phyloP scores from a whole-genome alignment of 805 yeast genomes.

The Barnettozyma botsteinii region DNA sequence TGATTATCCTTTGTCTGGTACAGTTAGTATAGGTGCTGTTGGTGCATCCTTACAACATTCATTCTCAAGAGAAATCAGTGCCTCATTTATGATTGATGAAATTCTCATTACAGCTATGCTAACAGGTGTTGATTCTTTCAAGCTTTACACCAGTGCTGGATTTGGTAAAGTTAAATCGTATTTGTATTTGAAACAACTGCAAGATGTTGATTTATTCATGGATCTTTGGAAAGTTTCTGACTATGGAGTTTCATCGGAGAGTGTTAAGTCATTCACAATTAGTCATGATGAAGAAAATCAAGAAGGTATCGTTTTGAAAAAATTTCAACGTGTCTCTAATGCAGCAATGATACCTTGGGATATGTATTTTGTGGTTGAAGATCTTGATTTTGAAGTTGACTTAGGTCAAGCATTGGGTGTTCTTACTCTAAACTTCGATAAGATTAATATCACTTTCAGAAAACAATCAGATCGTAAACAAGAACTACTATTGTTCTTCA shows the following conservation, averaged over 20 bases:
- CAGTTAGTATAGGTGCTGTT: slow-evolving; percentile 48
- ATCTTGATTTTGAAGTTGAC: slow-evolving; percentile 54
- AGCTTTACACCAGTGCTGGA: slow-evolving; percentile 44
- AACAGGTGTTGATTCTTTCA: slow-evolving; percentile 35
- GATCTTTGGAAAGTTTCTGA: slow-evolving; percentile 61
- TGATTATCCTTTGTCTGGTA: slow-evolving; percentile 36
- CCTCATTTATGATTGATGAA: slow-evolving; percentile 48
- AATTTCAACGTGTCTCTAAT: slow-evolving; percentile 50
- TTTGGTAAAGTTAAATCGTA: slow-evolving; percentile 53
- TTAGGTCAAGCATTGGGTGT: slow-evolving; percentile 82
- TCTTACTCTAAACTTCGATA: slow-evolving; percentile 46
- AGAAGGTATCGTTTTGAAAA: slow-evolving; percentile 32
- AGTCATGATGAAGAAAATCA: background rate
- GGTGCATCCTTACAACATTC: slow-evolving; percentile 80
- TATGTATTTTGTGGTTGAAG: slow-evolving; percentile 48
- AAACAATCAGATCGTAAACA: slow-evolving; percentile 70
- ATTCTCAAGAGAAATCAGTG: slow-evolving; percentile 86
- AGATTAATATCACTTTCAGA: slow-evolving; percentile 62
- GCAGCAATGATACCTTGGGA: slow-evolving; percentile 73
- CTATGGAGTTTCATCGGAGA: slow-evolving; percentile 3
- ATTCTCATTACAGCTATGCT: slow-evolving; percentile 45
- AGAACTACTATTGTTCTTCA: slow-evolving; percentile 55
- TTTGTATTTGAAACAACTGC: slow-evolving; percentile 77
- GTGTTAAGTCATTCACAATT: slow-evolving; percentile 22
- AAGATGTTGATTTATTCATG: slow-evolving; percentile 74